Conservation (phyloP, 2,329 filamentous ascomycete species). For the Paracoccidioides brasiliensis region DNA sequence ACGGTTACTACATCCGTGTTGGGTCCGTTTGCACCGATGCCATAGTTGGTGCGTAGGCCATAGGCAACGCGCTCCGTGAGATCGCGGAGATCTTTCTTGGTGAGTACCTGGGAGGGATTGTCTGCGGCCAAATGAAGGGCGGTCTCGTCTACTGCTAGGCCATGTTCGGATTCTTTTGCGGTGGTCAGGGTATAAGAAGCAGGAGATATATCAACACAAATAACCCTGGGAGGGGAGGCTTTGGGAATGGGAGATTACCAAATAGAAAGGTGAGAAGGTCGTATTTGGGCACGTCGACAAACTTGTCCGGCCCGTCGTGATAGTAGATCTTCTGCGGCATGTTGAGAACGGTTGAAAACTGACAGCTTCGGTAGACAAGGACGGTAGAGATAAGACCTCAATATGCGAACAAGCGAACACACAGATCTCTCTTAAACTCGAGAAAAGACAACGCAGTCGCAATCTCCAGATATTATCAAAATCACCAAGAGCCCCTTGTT, state of each 20-base stretch:
- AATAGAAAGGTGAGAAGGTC: neutral
- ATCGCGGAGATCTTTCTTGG: slow-evolving; percentile 1
- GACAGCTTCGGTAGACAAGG: neutral
- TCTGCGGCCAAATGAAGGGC: neutral
- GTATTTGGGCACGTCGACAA: neutral
- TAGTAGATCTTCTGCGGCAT: slow-evolving; percentile 1
- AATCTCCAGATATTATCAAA: neutral
- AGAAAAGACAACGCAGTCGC: neutral
- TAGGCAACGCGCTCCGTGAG: neutral
- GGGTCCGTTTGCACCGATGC: neutral
- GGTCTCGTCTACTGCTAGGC: neutral
- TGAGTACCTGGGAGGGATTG: neutral
- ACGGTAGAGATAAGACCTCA: neutral
- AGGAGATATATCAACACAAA: neutral
- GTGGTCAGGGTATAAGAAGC: neutral
- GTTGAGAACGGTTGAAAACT: neutral
- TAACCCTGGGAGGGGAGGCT: neutral
- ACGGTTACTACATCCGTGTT: slow-evolving; percentile 1
- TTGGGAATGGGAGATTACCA: neutral
- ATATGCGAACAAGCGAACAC: neutral
- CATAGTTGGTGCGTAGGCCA: slow-evolving; percentile 1
- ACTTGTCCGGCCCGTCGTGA: neutral
- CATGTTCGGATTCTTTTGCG: neutral
- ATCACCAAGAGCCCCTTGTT: too few relatives aligned
- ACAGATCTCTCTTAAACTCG: neutral